Conservation (phyloP, 2,329 filamentous ascomycete genomes). For the Eutypella sp. region DNA sequence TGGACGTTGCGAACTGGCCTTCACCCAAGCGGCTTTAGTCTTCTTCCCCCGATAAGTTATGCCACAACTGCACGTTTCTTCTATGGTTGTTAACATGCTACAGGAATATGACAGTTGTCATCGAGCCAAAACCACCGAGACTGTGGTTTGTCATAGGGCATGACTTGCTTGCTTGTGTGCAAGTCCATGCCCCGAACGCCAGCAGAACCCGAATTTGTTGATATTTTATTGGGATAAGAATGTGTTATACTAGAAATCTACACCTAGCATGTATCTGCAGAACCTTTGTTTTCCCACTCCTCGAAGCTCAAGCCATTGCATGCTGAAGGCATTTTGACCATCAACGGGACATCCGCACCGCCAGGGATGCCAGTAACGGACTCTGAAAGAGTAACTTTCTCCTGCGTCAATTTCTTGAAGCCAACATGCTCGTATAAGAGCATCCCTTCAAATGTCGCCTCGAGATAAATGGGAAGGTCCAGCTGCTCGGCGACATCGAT, state of each 20-base stretch:
- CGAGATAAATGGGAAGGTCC: conserved; percentile 18
- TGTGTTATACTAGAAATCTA: background rate
- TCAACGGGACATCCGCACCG: conserved; percentile 16
- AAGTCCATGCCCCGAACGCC: too few relatives aligned
- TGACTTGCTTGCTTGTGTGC: too few relatives aligned
- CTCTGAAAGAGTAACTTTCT: conserved; percentile 16
- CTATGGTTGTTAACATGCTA: too few relatives aligned
- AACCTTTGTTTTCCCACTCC: conserved; percentile 14
- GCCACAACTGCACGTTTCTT: too few relatives aligned
- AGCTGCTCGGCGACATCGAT: conserved; percentile 17
- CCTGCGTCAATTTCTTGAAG: conserved; percentile 15
- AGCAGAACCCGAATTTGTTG: too few relatives aligned
- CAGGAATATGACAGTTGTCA: too few relatives aligned
- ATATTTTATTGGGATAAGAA: background rate
- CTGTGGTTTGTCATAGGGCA: too few relatives aligned
- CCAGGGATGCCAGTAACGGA: conserved; percentile 12
- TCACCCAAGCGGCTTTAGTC: conserved; percentile 26
- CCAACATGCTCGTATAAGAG: conserved; percentile 14
- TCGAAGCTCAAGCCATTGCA: conserved; percentile 16
- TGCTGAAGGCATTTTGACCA: conserved; percentile 20
- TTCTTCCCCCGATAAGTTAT: conserved; percentile 24
- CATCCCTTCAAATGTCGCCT: conserved; percentile 12
- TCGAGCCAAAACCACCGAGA: too few relatives aligned
- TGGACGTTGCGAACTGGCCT: conserved; percentile 9
- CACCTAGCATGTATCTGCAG: conserved; percentile 9